Conservation (phyloP, 148 eudicot species). For the Chenopodium quinoa region DNA sequence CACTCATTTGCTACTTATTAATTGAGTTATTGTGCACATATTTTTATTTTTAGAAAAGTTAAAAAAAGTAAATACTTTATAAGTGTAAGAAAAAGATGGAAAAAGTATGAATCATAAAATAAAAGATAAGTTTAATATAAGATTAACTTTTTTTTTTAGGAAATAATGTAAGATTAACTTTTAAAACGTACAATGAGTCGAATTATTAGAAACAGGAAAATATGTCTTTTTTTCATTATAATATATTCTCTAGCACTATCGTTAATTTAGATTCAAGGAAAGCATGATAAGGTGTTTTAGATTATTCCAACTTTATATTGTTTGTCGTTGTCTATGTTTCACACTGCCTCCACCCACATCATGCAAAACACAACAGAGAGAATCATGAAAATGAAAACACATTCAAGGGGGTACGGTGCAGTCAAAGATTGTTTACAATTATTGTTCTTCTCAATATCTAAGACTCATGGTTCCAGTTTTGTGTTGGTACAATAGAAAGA, state of each 20-base stretch:
- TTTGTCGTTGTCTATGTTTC: slow-evolving; percentile 35
- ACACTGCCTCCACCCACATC: slow-evolving; percentile 15
- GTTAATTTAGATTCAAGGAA: slow-evolving; percentile 17
- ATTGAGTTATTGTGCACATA: no score
- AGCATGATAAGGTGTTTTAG: slow-evolving; percentile 27
- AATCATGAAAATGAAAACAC: slow-evolving; percentile 12
- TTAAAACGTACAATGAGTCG: no score
- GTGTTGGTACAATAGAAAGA: background rate
- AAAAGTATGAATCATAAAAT: no score
- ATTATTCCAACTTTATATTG: slow-evolving; percentile 40
- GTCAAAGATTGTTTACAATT: background rate
- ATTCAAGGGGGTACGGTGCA: background rate
- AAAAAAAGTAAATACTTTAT: no score
- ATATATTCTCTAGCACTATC: background rate
- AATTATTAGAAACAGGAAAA: no score
- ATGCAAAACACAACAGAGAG: slow-evolving; percentile 8
- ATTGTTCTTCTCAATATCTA: background rate
- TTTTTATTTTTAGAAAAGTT: no score
- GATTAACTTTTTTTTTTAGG: no score
- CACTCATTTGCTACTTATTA: no score
- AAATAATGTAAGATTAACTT: no score
- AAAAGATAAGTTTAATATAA: no score
- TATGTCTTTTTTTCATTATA: no score
- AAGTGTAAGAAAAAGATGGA: no score
- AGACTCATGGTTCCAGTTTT: background rate